Evolutionary conservation across 176 grass and related monocot genomes (phyloP).

Genomic region (Paspalum vaginatum): DNA sequence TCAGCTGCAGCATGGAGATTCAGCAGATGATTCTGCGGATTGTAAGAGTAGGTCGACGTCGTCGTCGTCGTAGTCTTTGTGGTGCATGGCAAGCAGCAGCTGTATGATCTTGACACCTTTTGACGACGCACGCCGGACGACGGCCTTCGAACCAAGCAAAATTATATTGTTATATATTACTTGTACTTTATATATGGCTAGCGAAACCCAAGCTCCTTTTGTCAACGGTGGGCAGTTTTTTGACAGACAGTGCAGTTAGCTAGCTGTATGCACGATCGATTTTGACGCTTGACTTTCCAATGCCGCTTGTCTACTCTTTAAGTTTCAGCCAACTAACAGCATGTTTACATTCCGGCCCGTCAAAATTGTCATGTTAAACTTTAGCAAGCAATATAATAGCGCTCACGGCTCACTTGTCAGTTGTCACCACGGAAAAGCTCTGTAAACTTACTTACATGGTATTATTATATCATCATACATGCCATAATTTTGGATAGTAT

Average conservation of each 20-base stretch:
- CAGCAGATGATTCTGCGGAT: background rate
- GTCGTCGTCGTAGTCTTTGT: background rate
- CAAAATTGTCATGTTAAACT: too few relatives aligned
- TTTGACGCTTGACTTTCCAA: background rate
- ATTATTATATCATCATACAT: too few relatives aligned
- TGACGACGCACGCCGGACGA: background rate
- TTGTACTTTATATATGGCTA: too few relatives aligned
- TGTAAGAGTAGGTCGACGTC: background rate
- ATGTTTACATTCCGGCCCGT: too few relatives aligned
- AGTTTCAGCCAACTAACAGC: background rate
- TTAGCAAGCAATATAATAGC: too few relatives aligned
- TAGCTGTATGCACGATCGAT: background rate
- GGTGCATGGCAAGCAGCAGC: background rate
- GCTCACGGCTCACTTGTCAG: too few relatives aligned
- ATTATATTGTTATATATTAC: too few relatives aligned
- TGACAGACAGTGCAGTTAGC: background rate
- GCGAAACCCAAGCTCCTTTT: background rate
- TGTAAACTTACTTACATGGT: too few relatives aligned
- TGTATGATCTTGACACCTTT: conserved; percentile 1
- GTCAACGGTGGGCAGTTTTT: background rate
- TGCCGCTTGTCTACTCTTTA: background rate
- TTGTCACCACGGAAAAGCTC: too few relatives aligned
- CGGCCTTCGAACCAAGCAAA: background rate
- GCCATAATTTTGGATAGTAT: too few relatives aligned
- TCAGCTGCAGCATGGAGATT: background rate